A percentile compares a stretch with the other conserved stretches of the same genome.
Conservation (phyloP, 2,329 filamentous ascomycete species). For the Cryoendolithus antarcticus region DNA sequence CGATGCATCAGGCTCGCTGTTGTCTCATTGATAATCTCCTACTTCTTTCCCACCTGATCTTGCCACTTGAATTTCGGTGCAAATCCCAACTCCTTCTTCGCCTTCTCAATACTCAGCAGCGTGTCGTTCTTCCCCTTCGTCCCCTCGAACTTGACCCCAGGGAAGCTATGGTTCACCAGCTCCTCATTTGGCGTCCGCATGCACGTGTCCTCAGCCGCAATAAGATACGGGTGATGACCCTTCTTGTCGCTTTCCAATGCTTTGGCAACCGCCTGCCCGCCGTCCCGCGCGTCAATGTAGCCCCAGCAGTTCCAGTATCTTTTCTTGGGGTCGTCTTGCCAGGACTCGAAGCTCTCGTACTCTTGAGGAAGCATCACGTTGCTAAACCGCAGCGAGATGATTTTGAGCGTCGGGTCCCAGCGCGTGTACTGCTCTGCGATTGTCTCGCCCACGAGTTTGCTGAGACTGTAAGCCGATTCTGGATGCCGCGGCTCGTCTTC, state of each 20-base stretch:
- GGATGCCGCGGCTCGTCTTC: slow-evolving; percentile 14
- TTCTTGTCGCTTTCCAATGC: slow-evolving; percentile 10
- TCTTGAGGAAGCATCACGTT: slow-evolving; percentile 15
- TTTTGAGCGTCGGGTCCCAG: slow-evolving; percentile 13
- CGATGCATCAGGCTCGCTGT: not conserved
- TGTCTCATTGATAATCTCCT: not conserved
- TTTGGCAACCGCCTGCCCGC: slow-evolving; percentile 11
- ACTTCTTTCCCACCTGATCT: slow-evolving; percentile 9
- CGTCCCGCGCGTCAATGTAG: slow-evolving; percentile 13
- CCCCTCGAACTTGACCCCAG: slow-evolving; percentile 11
- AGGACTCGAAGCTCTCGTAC: slow-evolving; percentile 11
- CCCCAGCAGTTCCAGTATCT: slow-evolving; percentile 16
- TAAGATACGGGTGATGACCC: slow-evolving; percentile 13
- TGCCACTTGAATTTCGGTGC: slow-evolving; percentile 13
- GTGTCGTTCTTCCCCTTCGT: slow-evolving; percentile 11
- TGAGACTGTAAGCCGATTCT: slow-evolving; percentile 13
- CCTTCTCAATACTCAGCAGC: slow-evolving; percentile 13
- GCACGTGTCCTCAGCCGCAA: slow-evolving; percentile 13
- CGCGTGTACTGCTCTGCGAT: slow-evolving; percentile 13
- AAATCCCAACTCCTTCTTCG: slow-evolving; percentile 14
- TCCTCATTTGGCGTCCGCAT: slow-evolving; percentile 14
- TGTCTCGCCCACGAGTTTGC: slow-evolving; percentile 13
- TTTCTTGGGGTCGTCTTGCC: slow-evolving; percentile 13
- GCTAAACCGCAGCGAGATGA: slow-evolving; percentile 14
- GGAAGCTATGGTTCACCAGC: slow-evolving; percentile 12